Conservation (phyloP, 2,329 filamentous ascomycete genomes). For the Tolypocladium amazonense region DNA sequence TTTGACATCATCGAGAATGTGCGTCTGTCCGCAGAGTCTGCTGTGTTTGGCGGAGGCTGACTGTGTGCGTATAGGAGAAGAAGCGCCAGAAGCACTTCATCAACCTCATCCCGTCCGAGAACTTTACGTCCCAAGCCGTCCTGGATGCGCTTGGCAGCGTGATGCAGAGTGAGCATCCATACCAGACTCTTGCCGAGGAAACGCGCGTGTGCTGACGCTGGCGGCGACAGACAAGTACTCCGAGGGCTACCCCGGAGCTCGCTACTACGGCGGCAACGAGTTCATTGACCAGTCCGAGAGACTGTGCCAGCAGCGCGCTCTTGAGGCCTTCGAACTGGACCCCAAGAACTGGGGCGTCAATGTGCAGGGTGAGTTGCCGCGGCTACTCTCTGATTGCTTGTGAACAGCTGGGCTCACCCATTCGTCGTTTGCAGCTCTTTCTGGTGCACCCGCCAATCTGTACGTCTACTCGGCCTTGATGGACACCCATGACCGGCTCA, state of each 20-base stretch:
- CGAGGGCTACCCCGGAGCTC: slow-evolving; percentile 90
- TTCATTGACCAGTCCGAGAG: slow-evolving; percentile 87
- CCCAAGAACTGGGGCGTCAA: slow-evolving; percentile 92
- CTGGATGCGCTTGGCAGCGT: slow-evolving; percentile 85
- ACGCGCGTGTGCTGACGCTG: slow-evolving; percentile 15
- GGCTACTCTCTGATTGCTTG: neutral
- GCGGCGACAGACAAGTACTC: slow-evolving; percentile 76
- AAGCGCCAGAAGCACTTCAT: slow-evolving; percentile 94
- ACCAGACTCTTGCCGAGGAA: slow-evolving; percentile 1
- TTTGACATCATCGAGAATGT: slow-evolving; percentile 89
- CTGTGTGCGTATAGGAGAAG: slow-evolving; percentile 60
- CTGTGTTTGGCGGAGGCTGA: neutral
- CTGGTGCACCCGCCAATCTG: slow-evolving; percentile 63
- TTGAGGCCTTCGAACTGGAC: slow-evolving; percentile 78
- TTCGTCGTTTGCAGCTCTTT: slow-evolving; percentile 51
- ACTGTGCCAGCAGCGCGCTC: slow-evolving; percentile 79
- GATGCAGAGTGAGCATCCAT: slow-evolving; percentile 66
- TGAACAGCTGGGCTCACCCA: neutral
- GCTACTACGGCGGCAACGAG: slow-evolving; percentile 96
- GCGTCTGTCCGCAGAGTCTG: slow-evolving; percentile 6
- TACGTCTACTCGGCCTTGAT: slow-evolving; percentile 95
- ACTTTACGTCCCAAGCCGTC: slow-evolving; percentile 89
- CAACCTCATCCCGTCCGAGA: slow-evolving; percentile 91
- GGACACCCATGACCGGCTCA: slow-evolving; percentile 85
- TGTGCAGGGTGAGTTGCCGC: slow-evolving; percentile 62